Base-by-base conservation (phyloP, 2,329 filamentous ascomycete species). In the Paracorniculantispora psalliotae region DNA sequence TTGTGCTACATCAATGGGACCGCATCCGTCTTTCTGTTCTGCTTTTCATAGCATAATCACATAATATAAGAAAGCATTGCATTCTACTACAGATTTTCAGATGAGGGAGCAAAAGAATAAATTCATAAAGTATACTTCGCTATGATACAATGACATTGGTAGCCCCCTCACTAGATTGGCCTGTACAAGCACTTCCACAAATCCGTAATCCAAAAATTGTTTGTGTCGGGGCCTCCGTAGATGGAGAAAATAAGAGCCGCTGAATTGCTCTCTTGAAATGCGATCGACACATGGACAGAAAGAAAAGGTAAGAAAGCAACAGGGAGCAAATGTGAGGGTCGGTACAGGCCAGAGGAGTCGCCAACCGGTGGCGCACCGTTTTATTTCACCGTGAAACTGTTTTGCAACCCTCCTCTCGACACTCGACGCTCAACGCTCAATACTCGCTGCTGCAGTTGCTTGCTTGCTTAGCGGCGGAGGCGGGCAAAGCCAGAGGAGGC, bases 401-500 rank as follows among this genome's bases (percentile, higher is more conserved):
- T n/a, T n/a, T n/a, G n/a, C n/a, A n/a, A n/a, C n/a, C n/a, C n/a
- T n/a, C n/a, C n/a, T n/a, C n/a, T n/a, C n/a, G n/a, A n/a, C n/a
- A n/a, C n/a, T n/a, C n/a, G n/a, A n/a, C n/a, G n/a, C n/a, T n/a
- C n/a, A 13, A 39, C 26, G 49, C 4, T 26, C 21, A 8, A 39
- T 23, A 17, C 49, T 39, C 37, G 10, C 19, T 15, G 28, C 12
- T 56, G 17, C 41, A 21, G 13, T 17, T 57, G 6, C 61, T 63
- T 64, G 65, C 71, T 21, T 28, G 46, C 46, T 50, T 55, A 74
- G 61, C 68, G 71, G 63, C 67, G 66, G 58, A 71, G 68, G 59
- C 67, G 67, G 59, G 67, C 67, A 63, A 70, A 71, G 63, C 73
- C 74, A 57, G 73, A 71, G 60, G 74, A 71, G 43, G 62, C 61